A percentile compares a stretch with the other conserved stretches of the same genome.
Conservation (phyloP, 495 filamentous ascomycete genomes). For the Cercophora newfieldiana region DNA sequence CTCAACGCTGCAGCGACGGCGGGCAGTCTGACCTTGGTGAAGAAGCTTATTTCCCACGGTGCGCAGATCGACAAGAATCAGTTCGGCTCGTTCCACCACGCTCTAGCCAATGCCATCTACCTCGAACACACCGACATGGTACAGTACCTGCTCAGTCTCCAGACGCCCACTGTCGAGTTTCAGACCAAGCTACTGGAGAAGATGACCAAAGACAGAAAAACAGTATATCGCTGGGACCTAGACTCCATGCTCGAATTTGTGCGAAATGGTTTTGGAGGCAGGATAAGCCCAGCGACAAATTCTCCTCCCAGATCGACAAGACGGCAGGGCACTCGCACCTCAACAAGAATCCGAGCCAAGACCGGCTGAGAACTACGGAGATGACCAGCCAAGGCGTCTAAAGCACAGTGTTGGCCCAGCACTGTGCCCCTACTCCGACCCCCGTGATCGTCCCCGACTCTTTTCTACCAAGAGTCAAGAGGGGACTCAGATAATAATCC, state of each 20-base stretch:
- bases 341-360: too few relatives aligned
- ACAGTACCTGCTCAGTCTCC: not conserved
- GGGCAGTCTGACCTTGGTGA: not conserved
- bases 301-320: not conserved
- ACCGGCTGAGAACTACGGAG: too few relatives aligned
- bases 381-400: too few relatives aligned
- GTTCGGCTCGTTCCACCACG: not conserved
- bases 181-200: not conserved
- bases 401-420: too few relatives aligned
- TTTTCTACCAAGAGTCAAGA: too few relatives aligned
- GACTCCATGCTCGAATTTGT: not conserved
- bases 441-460: too few relatives aligned
- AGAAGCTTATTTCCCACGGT: not conserved
- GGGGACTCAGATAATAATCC: too few relatives aligned
- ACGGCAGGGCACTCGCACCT: not conserved
- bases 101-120: not conserved
- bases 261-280: not conserved
- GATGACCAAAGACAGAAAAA: not conserved
- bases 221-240: not conserved
- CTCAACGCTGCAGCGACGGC: not conserved
- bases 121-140: not conserved
- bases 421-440: too few relatives aligned
- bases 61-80: not conserved
- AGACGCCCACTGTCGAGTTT: not conserved
- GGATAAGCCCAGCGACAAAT: not conserved